phyloP scores from a whole-genome alignment of 1,139 yeast genomes.

The Magnusiomyces sp. region DNA sequence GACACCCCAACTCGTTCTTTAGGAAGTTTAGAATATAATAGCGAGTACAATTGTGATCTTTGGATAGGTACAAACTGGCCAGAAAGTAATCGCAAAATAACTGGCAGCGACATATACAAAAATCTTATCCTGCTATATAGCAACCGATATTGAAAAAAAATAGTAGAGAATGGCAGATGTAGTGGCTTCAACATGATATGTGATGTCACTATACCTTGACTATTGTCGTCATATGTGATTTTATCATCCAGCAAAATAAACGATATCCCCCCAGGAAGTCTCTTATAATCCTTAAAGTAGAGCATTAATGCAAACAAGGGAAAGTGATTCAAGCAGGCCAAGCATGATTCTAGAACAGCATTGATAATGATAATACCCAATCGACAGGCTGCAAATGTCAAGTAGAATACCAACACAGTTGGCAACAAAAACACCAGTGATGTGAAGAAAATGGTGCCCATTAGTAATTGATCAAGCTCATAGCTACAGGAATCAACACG shows the following conservation, averaged over 20 bases:
- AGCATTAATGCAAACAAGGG: conserved; percentile 78
- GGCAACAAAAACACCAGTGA: conserved; percentile 72
- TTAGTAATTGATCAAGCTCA: conserved; percentile 74
- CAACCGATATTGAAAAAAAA: conserved; percentile 42
- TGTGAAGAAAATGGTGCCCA: conserved; percentile 85
- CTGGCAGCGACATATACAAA: conserved; percentile 38
- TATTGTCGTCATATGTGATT: background rate
- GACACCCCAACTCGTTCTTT: conserved; percentile 26
- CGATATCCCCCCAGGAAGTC: conserved; percentile 85
- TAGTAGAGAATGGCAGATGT: conserved; percentile 37
- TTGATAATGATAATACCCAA: conserved; percentile 43
- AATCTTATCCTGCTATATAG: conserved; percentile 35
- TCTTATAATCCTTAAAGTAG: conserved; percentile 68
- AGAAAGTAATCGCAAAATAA: conserved; percentile 34
- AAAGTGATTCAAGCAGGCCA: conserved; percentile 67
- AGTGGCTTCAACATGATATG: conserved; percentile 34
- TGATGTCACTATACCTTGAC: conserved; percentile 15
- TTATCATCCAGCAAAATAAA: conserved; percentile 30
- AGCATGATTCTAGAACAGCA: conserved; percentile 50
- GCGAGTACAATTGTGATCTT: conserved; percentile 39
- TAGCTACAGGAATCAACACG: conserved; percentile 81
- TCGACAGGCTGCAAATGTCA: conserved; percentile 58
- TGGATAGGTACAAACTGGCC: conserved; percentile 44
- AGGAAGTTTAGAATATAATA: conserved; percentile 46
- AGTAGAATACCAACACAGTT: conserved; percentile 77